phyloP scores from a whole-genome alignment of 352 stramenopile genomes.

The Pythium sp. region DNA sequence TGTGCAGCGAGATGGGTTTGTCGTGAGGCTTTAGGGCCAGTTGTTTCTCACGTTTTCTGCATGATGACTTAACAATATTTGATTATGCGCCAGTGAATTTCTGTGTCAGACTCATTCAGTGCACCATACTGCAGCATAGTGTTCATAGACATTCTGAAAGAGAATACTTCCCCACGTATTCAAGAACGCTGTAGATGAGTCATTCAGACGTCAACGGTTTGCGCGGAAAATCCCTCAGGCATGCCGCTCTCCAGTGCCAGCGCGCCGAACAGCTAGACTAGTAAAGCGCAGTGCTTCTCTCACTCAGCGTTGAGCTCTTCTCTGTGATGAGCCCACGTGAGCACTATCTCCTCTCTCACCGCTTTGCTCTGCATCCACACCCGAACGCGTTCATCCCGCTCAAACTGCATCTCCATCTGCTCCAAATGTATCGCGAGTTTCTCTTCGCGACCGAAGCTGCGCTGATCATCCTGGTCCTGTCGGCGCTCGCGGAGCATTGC shows the following conservation, averaged over 20 bases:
- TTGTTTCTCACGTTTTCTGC: no score
- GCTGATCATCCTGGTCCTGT: not conserved
- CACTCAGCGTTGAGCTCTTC: not conserved
- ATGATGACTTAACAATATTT: not conserved
- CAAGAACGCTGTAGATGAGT: not conserved
- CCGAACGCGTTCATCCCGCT: not conserved
- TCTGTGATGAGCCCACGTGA: not conserved
- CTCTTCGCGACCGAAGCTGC: not conserved
- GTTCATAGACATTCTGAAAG: no score
- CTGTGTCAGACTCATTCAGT: not conserved
- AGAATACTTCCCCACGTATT: not conserved
- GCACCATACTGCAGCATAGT: not conserved
- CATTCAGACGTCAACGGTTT: not conserved
- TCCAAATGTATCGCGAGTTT: not conserved
- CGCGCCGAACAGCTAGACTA: not conserved
- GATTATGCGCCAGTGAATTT: not conserved
- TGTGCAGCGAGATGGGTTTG: constrained; percentile 15
- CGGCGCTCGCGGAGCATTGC: no score
- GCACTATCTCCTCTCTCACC: not conserved
- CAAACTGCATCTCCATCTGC: not conserved
- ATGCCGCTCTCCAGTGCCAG: not conserved
- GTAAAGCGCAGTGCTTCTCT: not conserved
- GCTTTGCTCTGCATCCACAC: not conserved
- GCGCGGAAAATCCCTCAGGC: not conserved
- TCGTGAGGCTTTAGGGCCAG: constrained; percentile 4